Conservation (phyloP, 2,329 filamentous ascomycete species). For the Kalmusia sp. region DNA sequence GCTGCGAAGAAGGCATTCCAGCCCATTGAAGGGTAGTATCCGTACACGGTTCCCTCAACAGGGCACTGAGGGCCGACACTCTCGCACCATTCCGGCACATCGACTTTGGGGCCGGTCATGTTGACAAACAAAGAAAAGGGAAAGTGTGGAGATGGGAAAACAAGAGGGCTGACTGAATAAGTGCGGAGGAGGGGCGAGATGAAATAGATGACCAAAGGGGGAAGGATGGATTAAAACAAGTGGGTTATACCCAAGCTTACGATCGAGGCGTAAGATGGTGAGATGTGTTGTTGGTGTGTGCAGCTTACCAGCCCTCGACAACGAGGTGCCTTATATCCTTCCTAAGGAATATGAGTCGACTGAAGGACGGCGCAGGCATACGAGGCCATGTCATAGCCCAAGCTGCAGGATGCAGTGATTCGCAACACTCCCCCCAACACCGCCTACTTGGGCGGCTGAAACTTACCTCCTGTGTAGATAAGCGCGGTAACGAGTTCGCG, state of each 20-base stretch:
- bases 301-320: neutral
- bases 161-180: neutral
- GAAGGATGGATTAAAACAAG: neutral
- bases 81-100: slow-evolving; percentile 20
- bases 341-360: no score
- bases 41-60: slow-evolving; percentile 57
- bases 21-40: slow-evolving; percentile 58
- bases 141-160: neutral
- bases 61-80: slow-evolving; percentile 44
- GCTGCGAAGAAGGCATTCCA: slow-evolving; percentile 60
- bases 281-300: neutral
- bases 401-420: neutral
- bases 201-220: neutral
- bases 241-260: neutral
- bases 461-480: neutral
- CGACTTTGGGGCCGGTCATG: slow-evolving; percentile 7
- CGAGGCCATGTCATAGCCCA: slow-evolving; percentile 3
- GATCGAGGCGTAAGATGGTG: neutral
- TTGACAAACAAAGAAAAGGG: neutral
- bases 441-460: neutral
- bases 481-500: neutral
- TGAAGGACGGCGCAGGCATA: neutral
- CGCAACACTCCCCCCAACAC: neutral
- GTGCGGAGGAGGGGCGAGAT: neutral
- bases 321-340: neutral